Evolutionary conservation across 2,329 filamentous ascomycete genomes (phyloP).

Genomic region (Rhexocercosporidium sp.): DNA sequence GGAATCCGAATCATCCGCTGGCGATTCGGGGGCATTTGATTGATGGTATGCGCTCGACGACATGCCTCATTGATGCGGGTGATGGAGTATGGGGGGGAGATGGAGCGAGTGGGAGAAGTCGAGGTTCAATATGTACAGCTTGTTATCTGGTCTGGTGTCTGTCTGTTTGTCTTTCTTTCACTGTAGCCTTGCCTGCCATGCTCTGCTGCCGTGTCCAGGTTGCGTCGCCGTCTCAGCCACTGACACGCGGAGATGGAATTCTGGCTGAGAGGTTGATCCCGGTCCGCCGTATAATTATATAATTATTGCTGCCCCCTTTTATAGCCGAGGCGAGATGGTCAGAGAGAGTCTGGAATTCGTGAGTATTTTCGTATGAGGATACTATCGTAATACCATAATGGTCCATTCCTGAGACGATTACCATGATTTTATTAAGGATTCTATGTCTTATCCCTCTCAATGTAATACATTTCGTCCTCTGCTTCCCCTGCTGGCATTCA

Average conservation of each 20-base stretch:
- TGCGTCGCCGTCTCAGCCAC: slow-evolving; percentile 29
- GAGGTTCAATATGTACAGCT: background rate
- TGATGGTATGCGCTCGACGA: slow-evolving; percentile 43
- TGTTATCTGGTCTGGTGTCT: background rate
- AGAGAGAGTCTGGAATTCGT: too few species aligned
- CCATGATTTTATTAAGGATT: too few species aligned
- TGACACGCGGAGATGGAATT: slow-evolving; percentile 20
- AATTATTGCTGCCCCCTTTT: background rate
- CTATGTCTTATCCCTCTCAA: background rate
- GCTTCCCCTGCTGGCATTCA: background rate
- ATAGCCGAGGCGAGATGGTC: background rate
- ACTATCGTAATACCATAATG: too few species aligned
- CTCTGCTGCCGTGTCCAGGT: background rate
- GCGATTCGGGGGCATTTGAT: slow-evolving; percentile 60
- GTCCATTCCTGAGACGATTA: background rate
- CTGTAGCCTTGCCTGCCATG: slow-evolving; percentile 35
- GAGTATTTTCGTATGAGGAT: too few species aligned
- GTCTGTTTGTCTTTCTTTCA: slow-evolving; percentile 17
- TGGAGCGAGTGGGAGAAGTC: background rate
- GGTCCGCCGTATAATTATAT: background rate
- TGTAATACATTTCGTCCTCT: too few species aligned
- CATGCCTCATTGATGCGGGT: slow-evolving; percentile 45
- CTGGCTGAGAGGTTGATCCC: background rate
- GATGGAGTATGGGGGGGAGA: slow-evolving; percentile 7
- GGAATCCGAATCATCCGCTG: slow-evolving; percentile 73